Conservation (phyloP, 495 filamentous ascomycete species). For the Chaetomium fimeti region DNA sequence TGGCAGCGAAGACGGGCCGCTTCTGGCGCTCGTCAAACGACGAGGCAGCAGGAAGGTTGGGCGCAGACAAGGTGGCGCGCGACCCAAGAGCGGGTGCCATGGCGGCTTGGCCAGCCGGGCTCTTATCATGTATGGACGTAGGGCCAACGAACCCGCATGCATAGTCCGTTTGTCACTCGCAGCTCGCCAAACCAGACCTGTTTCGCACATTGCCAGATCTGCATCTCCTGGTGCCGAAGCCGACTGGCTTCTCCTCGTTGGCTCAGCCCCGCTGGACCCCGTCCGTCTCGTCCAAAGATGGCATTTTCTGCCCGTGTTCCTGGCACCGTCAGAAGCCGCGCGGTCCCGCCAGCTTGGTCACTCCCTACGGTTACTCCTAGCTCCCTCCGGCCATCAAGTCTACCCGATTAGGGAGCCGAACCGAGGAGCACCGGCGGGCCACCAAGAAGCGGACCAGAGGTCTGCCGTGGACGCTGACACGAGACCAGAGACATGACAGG, state of each 20-base stretch:
- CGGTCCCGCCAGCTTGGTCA: background rate
- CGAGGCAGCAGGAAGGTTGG: slow-evolving; percentile 19
- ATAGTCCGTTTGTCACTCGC: slow-evolving; percentile 5
- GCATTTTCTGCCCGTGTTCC: slow-evolving; percentile 10
- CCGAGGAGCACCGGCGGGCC: background rate
- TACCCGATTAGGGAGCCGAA: background rate
- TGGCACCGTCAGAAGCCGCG: background rate
- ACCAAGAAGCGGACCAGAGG: background rate
- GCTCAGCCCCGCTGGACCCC: background rate
- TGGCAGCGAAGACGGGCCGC: slow-evolving; percentile 14
- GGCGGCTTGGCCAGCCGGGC: background rate
- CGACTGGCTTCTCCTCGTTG: background rate
- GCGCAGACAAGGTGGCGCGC: slow-evolving; percentile 16
- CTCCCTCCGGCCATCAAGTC: background rate
- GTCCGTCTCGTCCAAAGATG: slow-evolving; percentile 1
- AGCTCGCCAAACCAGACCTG: background rate
- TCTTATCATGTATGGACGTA: background rate
- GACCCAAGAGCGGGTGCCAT: slow-evolving; percentile 19
- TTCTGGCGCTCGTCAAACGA: background rate
- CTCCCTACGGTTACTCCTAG: background rate
- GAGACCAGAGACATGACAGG: slow-evolving; percentile 17
- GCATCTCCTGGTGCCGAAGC: background rate
- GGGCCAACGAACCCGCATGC: slow-evolving; percentile 13
- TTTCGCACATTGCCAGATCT: background rate
- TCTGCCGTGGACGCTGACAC: background rate